Evolutionary conservation across 139 green algal genomes (phyloP), one percentile per base, ranked within the genome.

Genomic region (Spirogloea muscicola): DNA sequence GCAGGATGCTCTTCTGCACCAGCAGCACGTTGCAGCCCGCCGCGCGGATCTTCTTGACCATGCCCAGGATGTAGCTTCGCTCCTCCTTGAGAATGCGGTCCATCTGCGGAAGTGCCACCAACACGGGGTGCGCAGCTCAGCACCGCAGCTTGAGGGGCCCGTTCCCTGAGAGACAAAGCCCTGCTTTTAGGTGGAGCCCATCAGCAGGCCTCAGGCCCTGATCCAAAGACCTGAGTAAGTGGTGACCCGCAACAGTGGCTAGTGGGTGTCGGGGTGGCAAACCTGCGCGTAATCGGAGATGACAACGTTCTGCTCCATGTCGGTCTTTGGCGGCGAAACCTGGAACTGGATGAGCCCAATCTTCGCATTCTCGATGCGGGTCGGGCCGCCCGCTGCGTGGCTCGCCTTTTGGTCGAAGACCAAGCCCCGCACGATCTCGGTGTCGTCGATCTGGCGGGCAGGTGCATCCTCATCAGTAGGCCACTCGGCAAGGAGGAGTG

Each of bases 41-140:
- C 29, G 92, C 91, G 58, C 89, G 89, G 85, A 98, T 96, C 85
- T 97, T 97, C 88, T 99, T 99, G 36, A 99, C 90, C 71, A 98
- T 90, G 48, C 82, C 67, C 62, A 99, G 87, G 75, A 98, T 98
- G 90, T 99, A 96, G 84, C 97, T 98, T 42, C 94, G 87, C 86
- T 99, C 95, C 87, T 99, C 95, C 80, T 91, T 91, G 71, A 94
- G 86, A 55, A 95, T 91, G 16, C 90, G 84, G 80, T 96, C 90
- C 90, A 96, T 96, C 79, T 91, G 77, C n/a, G n/a, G n/a, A n/a
- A n/a, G n/a, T n/a, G n/a, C n/a, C n/a, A n/a, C n/a, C n/a, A n/a
- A n/a, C n/a, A n/a, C n/a, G n/a, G n/a, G n/a, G n/a, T n/a, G n/a
- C n/a, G n/a, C n/a, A n/a, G n/a, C n/a, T n/a, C n/a, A n/a, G n/a